Base-by-base conservation (phyloP, 331 rosid genomes). In the Acacia concinna region DNA sequence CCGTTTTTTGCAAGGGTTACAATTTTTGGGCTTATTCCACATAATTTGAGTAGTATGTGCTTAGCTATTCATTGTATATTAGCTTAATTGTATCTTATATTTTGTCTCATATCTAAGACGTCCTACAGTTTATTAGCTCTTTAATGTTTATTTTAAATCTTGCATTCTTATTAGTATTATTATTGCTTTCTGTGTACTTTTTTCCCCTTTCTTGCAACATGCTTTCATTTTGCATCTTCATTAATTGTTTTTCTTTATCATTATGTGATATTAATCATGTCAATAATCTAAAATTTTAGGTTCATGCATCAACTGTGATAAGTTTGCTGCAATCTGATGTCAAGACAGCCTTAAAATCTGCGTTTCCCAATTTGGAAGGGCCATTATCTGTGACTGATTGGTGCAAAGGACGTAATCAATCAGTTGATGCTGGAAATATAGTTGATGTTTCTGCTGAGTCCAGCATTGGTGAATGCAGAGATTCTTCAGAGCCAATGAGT, bases 361-460 rank as follows among this genome's bases (percentile, higher is more conserved):
- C 98, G 32, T 95, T 95, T 81, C 49, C 93, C 73, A 82, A 78
- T 89, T 82, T 90, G 86, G 99, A 95, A 75, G 99, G 99, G 76
- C 99, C 99, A 30, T 79, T 95, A 78, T 85, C 94, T 79, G 89
- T 91, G 77, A 89, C 90, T 73, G 99, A 93, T 79, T 95, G 99
- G 99, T 95, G 98, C 93, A 91, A 86, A 88, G 99, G 99, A 60
- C 94, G 94, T 81, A 89, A 84, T 81, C 97, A 88, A 78, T 86
- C 81, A 60, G 87, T 87, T 82, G 99, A 91, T 71, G 59, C 84
- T 43, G 92, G 94, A 82, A 85, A 87, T 41, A 14, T 81, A 13
- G 86, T 85, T 81, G 98, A 93, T 76, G 96, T 87, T 77, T 93
- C 96, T 87, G 92, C 96, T 52, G 99, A 95, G 79, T 89, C 96